These are phyloP conservation scores for Biscutella laevigata DNA, from an alignment of 441 rosid species.

Conservation along the genomic window DNA sequence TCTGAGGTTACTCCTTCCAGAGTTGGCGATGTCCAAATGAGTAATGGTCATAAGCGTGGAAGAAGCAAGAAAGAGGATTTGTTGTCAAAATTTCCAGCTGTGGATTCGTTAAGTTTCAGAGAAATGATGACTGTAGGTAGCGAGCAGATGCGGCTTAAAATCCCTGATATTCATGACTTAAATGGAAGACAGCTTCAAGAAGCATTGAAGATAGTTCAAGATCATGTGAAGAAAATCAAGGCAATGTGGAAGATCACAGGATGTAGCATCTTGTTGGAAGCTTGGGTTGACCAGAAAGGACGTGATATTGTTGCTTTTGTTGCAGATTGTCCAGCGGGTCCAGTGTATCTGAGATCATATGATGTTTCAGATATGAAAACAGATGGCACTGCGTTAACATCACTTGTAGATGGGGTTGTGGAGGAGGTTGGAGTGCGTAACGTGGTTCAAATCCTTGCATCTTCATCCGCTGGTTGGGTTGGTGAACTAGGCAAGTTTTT, in stretches of 20 bases:
- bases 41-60: conserved; percentile 1
- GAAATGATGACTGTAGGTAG: conserved; percentile 31
- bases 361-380: conserved; percentile 30
- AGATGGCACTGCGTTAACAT: conserved; percentile 25
- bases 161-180: conserved; percentile 35
- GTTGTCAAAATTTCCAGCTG: conserved; percentile 25
- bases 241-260: conserved; percentile 45
- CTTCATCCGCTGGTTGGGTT: conserved; percentile 38
- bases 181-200: conserved; percentile 40
- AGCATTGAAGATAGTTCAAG: conserved; percentile 30
- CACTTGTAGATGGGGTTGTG: conserved; percentile 31
- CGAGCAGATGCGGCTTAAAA: conserved; percentile 11
- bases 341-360: conserved; percentile 37
- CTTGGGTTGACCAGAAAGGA: conserved; percentile 44
- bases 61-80: conserved; percentile 3
- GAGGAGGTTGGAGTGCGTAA: conserved; percentile 39
- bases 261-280: conserved; percentile 53
- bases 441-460: conserved; percentile 42
- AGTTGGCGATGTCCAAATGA: background rate
- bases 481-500: conserved; percentile 30
- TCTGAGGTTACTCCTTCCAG: background rate
- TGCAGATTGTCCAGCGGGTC: conserved; percentile 39
- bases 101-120: conserved; percentile 31
- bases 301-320: conserved; percentile 37
- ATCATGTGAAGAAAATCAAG: conserved; percentile 30